A percentile compares a stretch with the other conserved stretches of the same genome.
phyloP scores from a whole-genome alignment of 1,284 basidiomycete species.

The Trametes versicolor region DNA sequence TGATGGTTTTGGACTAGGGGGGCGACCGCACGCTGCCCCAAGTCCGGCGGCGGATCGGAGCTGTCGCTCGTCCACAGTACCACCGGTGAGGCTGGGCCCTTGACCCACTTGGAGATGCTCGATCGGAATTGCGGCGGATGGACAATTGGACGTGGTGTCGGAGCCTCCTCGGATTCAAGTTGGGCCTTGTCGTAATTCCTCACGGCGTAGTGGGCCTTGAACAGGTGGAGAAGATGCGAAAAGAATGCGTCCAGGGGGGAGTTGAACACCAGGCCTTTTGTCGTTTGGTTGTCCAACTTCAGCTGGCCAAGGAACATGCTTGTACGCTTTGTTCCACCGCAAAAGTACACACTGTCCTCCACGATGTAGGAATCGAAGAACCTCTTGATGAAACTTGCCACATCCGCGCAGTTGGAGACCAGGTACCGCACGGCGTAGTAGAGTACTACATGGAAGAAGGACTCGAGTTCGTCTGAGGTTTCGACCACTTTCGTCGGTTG shows the following conservation, averaged over 20 bases:
- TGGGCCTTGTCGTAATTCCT: no score
- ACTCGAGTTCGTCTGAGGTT: conserved; percentile 26
- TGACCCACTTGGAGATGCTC: no score
- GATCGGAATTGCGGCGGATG: no score
- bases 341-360: background rate
- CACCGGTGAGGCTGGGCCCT: no score
- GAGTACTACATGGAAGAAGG: conserved; percentile 25
- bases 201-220: conserved; percentile 17
- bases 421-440: conserved; percentile 26
- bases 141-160: no score
- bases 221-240: conserved; percentile 6
- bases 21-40: no score
- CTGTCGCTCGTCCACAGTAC: no score
- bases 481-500: conserved; percentile 3
- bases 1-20: no score
- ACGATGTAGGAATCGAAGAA: conserved; percentile 20
- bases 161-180: no score
- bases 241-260: conserved; percentile 10
- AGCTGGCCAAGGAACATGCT: background rate
- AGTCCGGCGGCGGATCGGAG: no score
- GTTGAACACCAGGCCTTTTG: background rate
- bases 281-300: background rate
- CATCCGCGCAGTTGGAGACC: conserved; percentile 1
- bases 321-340: background rate
- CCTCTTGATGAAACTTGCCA: conserved; percentile 8